Evolutionary conservation across 2,329 filamentous ascomycete genomes (phyloP), one percentile per base, ranked within the genome.

Genomic region (Tolypocladium amazonense): DNA sequence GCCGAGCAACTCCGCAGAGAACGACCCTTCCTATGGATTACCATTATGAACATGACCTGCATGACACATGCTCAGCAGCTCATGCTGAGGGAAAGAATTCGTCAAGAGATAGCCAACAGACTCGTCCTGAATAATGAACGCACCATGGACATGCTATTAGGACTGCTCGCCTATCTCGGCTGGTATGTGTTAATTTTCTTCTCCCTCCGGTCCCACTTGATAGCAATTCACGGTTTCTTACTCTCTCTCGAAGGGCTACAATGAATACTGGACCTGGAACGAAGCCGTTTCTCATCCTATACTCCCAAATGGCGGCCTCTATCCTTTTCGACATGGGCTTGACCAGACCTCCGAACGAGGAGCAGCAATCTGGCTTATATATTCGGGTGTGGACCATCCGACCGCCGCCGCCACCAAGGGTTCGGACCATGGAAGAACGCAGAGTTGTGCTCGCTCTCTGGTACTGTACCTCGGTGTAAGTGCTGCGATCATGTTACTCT

Each of bases 101-200:
- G 77, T 50, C 71, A 75, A 53, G 72, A 78, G 33, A 58, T 83
- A 18, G 74, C 78, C 0, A 71, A 76, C n/a, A 75, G 74, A 59
- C 69, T 82, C 33, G 64, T 84, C 8, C 60, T 81, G 15, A 73
- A 79, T 12, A 70, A 75, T n/a, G 79, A 83, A 59, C 75, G 77
- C 57, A 76, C 68, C 56, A 70, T 84, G 45, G 83, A 85, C 62
- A 62, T 84, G 14, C 69, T 86, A 2, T 71, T 80, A 14, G 81
- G 81, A 0, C 60, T 84, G 4, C 65, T 86, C 20, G 72, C 45
- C 14, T 59, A 53, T 38, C n/a, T 60, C 3, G 39, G 45, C 33
- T 57, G 58, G 56, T 64, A 43, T 33, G 59, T 58, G 18, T 2
- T 38, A 33, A 14, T 20, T 8, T 25, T 23, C n/a, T n/a, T 14